A percentile compares a stretch with the other conserved stretches of the same genome.
Evolutionary conservation across 495 filamentous ascomycete species (phyloP).

Genomic region (Talaromyces wortmannii): DNA sequence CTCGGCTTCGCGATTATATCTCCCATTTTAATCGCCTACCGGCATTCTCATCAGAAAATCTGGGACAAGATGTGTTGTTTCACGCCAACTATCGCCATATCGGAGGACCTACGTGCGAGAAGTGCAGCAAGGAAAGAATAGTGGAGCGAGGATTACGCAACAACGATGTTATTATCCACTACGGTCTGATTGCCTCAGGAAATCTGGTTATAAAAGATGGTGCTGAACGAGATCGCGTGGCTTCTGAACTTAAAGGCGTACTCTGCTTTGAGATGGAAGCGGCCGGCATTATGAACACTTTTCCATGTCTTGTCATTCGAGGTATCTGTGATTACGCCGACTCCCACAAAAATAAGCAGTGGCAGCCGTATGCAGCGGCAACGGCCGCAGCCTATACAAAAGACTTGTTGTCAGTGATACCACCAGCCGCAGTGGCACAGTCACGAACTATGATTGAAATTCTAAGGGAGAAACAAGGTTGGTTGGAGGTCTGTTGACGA

Average conservation of each 20-base stretch:
- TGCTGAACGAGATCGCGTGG: slow-evolving; percentile 6
- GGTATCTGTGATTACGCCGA: slow-evolving; percentile 37
- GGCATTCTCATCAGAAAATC: background rate
- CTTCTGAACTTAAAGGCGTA: background rate
- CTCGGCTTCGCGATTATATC: background rate
- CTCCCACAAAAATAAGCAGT: slow-evolving; percentile 29
- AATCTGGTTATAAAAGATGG: slow-evolving; percentile 24
- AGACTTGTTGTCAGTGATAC: slow-evolving; percentile 14
- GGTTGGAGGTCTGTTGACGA: too few relatives aligned
- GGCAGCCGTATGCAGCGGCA: slow-evolving; percentile 32
- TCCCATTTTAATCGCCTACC: background rate
- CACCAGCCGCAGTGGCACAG: too few relatives aligned
- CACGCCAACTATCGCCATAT: background rate
- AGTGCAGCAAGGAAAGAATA: background rate
- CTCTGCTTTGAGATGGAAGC: slow-evolving; percentile 39
- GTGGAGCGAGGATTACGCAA: slow-evolving; percentile 2
- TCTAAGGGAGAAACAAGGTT: too few relatives aligned
- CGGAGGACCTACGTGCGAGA: background rate
- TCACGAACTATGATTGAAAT: too few relatives aligned
- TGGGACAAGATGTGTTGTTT: background rate
- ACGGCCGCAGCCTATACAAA: slow-evolving; percentile 29
- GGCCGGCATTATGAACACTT: too few relatives aligned
- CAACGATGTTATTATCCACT: slow-evolving; percentile 16
- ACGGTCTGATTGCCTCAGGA: slow-evolving; percentile 33
- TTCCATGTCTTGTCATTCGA: slow-evolving; percentile 28